Evolutionary conservation across 1,284 basidiomycete species (phyloP), one percentile per base, ranked within the genome.

Genomic region (Ustilago esculenta): DNA sequence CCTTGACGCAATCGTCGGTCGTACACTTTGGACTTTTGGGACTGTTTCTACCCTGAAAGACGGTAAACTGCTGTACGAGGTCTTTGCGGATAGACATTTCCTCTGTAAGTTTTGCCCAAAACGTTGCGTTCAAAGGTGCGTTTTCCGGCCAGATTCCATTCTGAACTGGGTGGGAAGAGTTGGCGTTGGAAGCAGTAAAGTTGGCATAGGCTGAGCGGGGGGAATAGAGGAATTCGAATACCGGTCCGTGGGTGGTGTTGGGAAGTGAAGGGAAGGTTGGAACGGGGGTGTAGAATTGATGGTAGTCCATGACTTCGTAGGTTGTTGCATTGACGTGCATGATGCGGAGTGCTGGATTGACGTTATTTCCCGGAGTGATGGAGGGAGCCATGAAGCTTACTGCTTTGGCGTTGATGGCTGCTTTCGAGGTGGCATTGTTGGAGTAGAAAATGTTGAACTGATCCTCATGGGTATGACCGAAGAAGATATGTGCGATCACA

Each of bases 391-490:
- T 88, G 46, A 51, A 66, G 60, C 81, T 87, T 67, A 87, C 87
- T 23, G 70, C 63, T 35, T 74, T 71, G 1, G 56, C 61, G 1
- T 12, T 14, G 0, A 41, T 40, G 12, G 54, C 39, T 1, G 50
- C 37, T 17, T 29, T 23, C 11, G 15, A 48, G 23, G 82, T 82
- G 1, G 88, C 91, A 30, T 84, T 90, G 77, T 90, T 90, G 76
- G 90, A 88, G 76, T 92, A 92, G 81, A 87, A 92, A 41, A 92
- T 87, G 87, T 87, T 88, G 52, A 90, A 80, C 81, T 90, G 86
- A 78, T 92, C 91, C 79, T 92, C 90, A 66, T 92, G 90, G 1
- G 89, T 89, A 78, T 92, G 91, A 2, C 90, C 90, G 74, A 86
- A 91, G 84, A 92, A 91, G 39, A 91, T 69, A 88, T 89, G 88